A percentile compares a stretch with the other conserved stretches of the same genome.
phyloP scores from a whole-genome alignment of 1,139 yeast genomes.

The Sugiyamaella pinicola region DNA sequence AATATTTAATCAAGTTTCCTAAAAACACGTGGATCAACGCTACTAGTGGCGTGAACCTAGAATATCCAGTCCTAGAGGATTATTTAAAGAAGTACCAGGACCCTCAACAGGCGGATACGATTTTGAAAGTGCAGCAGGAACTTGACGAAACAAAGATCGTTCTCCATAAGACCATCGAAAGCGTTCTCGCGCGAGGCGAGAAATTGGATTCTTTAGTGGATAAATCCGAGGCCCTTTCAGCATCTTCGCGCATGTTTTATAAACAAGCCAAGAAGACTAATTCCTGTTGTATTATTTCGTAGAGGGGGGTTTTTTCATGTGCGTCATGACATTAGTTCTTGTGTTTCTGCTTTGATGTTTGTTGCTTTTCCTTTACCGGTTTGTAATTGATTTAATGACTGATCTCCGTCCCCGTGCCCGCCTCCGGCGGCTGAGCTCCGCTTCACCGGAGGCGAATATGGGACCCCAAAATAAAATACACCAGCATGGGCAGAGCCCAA shows the following conservation, averaged over 20 bases:
- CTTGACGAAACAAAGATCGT: slow-evolving; percentile 97
- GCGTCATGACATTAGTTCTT: slow-evolving; percentile 1
- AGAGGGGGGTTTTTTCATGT: too few species aligned
- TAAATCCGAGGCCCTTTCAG: slow-evolving; percentile 88
- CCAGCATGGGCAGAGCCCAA: slow-evolving; percentile 15
- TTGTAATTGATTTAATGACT: background rate
- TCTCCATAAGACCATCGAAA: slow-evolving; percentile 91
- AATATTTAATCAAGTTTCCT: slow-evolving; percentile 83
- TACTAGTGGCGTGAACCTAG: slow-evolving; percentile 49
- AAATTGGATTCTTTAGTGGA: slow-evolving; percentile 91
- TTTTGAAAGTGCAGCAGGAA: slow-evolving; percentile 96
- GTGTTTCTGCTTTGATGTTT: background rate
- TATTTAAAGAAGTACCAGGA: slow-evolving; percentile 89
- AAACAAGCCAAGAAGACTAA: slow-evolving; percentile 97
- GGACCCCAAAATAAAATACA: too few species aligned
- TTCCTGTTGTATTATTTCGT: slow-evolving; percentile 88
- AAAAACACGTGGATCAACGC: slow-evolving; percentile 65
- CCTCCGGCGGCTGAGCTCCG: background rate
- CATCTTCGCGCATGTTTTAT: slow-evolving; percentile 90
- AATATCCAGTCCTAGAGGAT: slow-evolving; percentile 63
- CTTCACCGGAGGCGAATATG: too few species aligned
- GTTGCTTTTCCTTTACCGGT: too few species aligned
- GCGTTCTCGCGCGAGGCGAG: slow-evolving; percentile 94
- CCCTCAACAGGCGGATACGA: slow-evolving; percentile 94
- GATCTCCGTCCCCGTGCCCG: background rate